These are phyloP conservation scores for Mariannaea sp. DNA, from an alignment of 2,329 filamentous ascomycete genomes.

Conservation along the genomic window DNA sequence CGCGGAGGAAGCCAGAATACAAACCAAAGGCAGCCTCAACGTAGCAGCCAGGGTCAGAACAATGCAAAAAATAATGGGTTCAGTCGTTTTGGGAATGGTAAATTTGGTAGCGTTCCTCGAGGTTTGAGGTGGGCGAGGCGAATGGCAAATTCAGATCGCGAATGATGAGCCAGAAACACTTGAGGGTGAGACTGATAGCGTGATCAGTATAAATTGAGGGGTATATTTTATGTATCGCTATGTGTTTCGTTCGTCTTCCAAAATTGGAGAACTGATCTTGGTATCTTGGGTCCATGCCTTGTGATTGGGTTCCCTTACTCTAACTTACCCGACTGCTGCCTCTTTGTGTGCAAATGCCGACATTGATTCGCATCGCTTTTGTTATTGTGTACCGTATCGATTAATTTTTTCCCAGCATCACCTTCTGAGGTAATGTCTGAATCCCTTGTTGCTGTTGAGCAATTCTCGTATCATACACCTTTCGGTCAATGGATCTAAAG, in stretches of 20 bases:
- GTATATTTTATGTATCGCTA: conserved; percentile 11
- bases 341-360: background rate
- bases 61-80: conserved; percentile 8
- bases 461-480: conserved; percentile 57
- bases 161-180: background rate
- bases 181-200: background rate
- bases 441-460: conserved; percentile 45
- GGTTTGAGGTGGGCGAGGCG: conserved; percentile 21
- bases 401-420: conserved; percentile 43
- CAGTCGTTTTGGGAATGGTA: conserved; percentile 5
- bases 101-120: background rate
- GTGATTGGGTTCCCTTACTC: background rate
- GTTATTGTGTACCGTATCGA: background rate
- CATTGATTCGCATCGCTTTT: background rate
- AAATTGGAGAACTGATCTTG: background rate
- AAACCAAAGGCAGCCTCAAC: background rate
- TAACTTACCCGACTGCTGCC: background rate
- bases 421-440: conserved; percentile 46
- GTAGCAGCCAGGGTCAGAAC: background rate
- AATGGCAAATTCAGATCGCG: background rate
- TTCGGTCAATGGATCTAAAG: conserved; percentile 57
- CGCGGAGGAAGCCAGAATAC: conserved; percentile 3
- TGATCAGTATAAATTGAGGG: conserved; percentile 3
- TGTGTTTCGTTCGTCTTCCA: background rate
- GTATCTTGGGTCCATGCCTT: conserved; percentile 3